Evolutionary conservation across 2,329 filamentous ascomycete species (phyloP).

Genomic region (Paecilomyces fulvus): DNA sequence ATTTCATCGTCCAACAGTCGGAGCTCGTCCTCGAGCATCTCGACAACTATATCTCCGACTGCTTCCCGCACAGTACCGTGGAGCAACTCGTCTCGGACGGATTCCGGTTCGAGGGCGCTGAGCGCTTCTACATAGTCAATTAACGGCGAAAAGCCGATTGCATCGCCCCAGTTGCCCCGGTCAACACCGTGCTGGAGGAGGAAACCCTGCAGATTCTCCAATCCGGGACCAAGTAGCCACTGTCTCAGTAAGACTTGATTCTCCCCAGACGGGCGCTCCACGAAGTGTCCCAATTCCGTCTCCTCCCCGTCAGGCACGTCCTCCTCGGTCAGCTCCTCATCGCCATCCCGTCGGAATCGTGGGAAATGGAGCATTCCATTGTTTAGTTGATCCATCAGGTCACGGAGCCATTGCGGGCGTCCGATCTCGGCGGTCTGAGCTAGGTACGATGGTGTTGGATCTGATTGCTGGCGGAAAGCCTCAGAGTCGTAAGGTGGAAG

Average conservation of each 20-base stretch:
- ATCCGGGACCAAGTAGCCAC: slow-evolving; percentile 25
- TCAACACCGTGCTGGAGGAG: slow-evolving; percentile 32
- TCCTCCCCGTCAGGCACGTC: slow-evolving; percentile 7
- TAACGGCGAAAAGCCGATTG: slow-evolving; percentile 25
- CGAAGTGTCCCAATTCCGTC: slow-evolving; percentile 5
- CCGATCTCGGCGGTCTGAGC: slow-evolving; percentile 22
- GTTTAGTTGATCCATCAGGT: slow-evolving; percentile 28
- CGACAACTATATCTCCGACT: slow-evolving; percentile 27
- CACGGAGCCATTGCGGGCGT: slow-evolving; percentile 28
- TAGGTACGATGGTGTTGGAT: slow-evolving; percentile 24
- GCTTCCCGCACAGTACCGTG: slow-evolving; percentile 22
- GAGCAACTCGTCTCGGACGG: slow-evolving; percentile 18
- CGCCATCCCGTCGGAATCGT: slow-evolving; percentile 11
- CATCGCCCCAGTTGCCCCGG: slow-evolving; percentile 33
- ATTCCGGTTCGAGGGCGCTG: slow-evolving; percentile 15
- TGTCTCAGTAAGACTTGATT: slow-evolving; percentile 22
- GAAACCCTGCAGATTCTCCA: slow-evolving; percentile 27
- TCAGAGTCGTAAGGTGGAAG: slow-evolving; percentile 57
- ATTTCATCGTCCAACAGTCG: slow-evolving; percentile 17
- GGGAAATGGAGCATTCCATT: slow-evolving; percentile 20
- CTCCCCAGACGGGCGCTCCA: slow-evolving; percentile 13
- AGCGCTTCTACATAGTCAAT: slow-evolving; percentile 28
- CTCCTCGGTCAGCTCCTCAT: slow-evolving; percentile 9
- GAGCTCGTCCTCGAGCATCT: slow-evolving; percentile 30
- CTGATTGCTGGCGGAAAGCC: slow-evolving; percentile 25